Evolutionary conservation across 169 alveolate genomes (phyloP).

Genomic region (Eimeria acervulina): DNA sequence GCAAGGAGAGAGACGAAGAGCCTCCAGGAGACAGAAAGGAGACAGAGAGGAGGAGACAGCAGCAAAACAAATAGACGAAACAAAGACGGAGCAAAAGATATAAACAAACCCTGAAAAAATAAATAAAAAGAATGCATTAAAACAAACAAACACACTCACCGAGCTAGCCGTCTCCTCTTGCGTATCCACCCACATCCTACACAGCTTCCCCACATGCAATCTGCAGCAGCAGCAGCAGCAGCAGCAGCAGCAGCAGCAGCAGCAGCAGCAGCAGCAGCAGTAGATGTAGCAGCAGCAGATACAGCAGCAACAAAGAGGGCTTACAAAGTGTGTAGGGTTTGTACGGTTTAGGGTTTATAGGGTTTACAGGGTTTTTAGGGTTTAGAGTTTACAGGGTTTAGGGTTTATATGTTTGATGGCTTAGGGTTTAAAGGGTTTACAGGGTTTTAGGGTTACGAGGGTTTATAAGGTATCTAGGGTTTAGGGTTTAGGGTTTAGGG

Average conservation of each 20-base stretch:
- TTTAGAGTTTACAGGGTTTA: no score
- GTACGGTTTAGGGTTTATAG: neutral
- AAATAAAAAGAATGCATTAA: no score
- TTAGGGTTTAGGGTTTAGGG: no score
- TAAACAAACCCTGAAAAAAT: neutral
- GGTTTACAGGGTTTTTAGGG: neutral
- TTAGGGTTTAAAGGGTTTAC: no score
- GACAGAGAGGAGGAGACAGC: neutral
- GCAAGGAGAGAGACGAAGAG: neutral
- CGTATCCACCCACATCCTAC: neutral
- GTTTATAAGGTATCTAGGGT: no score
- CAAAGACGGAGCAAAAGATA: neutral
- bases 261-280: no score
- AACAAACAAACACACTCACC: neutral
- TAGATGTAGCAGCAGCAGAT: no score
- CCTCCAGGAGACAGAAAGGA: neutral
- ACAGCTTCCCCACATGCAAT: neutral
- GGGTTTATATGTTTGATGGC: no score
- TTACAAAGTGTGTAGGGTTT: neutral
- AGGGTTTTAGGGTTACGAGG: no score
- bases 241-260: no score
- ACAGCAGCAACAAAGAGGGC: no score
- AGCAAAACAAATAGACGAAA: neutral
- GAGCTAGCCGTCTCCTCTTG: neutral
- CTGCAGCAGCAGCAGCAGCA: no score